Percentiles rank a stretch among this genome's conserved stretches.
Conservation (phyloP, 139 green algal genomes). For the Chlorella sp. region DNA sequence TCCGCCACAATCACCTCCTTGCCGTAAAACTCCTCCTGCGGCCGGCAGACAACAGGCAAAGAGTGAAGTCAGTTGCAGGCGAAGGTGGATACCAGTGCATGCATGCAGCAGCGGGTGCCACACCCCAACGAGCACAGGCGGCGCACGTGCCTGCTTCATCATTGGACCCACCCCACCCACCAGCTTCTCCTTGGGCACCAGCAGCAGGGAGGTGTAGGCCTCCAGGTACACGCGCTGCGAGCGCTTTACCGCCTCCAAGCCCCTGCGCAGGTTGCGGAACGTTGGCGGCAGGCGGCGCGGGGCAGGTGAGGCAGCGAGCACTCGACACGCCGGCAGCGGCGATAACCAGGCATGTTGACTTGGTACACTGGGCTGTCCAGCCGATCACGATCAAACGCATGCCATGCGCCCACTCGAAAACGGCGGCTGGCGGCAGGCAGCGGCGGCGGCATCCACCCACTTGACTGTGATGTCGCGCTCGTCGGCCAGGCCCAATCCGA, state of each 20-base stretch:
- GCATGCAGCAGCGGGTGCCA: no score
- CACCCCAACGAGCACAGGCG: no score
- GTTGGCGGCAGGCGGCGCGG: background rate
- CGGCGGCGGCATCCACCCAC: conserved; percentile 48
- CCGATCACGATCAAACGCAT: background rate
- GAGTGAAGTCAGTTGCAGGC: background rate
- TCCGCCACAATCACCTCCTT: conserved; percentile 91
- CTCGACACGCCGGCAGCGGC: no score
- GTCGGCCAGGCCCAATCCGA: conserved; percentile 94
- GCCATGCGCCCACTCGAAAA: no score
- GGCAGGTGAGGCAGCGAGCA: background rate
- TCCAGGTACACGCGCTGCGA: conserved; percentile 92
- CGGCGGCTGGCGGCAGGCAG: background rate
- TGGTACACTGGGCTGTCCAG: no score
- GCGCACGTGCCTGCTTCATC: no score
- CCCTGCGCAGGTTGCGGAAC: conserved; percentile 57
- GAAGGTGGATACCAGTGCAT: background rate
- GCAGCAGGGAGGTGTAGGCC: conserved; percentile 96
- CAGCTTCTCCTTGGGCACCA: conserved; percentile 87
- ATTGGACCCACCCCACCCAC: conserved; percentile 50
- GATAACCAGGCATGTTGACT: no score
- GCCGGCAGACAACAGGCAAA: background rate
- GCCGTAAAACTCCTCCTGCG: conserved; percentile 94
- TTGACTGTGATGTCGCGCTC: conserved; percentile 96
- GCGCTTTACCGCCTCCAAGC: conserved; percentile 84